Base-by-base conservation (phyloP, 345 rosid species). In the Ceriops tagal region DNA sequence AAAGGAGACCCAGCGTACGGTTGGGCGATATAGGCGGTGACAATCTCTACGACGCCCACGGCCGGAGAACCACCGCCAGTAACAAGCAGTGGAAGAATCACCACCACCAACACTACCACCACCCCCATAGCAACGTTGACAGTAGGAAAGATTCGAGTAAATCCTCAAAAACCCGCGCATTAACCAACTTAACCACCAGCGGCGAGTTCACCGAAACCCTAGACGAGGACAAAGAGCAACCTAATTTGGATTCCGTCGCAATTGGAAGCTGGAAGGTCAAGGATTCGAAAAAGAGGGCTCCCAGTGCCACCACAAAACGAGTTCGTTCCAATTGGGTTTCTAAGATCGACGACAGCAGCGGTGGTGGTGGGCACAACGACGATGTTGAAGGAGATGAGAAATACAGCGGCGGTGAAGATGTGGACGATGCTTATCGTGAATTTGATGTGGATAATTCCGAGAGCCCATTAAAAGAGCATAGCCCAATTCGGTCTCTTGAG, bases 21-120 rank as follows among this genome's bases (percentile, higher is more conserved):
- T 77, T 92, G 58, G 98, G 98, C 9, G 98, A 92, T 21, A 88
- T 92, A 68, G 98, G 98, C 58, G 96, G 93, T 15, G 89, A 88
- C 74, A 89, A 81, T 71, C 65, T 85, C 52, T 84, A 82, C 76
- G 95, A 90, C 46, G 71, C 46, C 55, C 84, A 82, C 13, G 56
- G 57, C n/a, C 85, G 93, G 55, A 73, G 89, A 66, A 61, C 78
- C 61, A 66, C 69, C 27, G 52, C 21, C 37, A 31, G 4, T 60
- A 72, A 53, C 72, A 84, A 77, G 58, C 86, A 73, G 28, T 77
- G 76, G 80, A 79, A 71, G 26, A 55, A 61, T 19, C 67, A 63
- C n/a, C 70, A 71, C 34, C 59, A 61, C 21, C 67, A 62, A 15
- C 69, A 71, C 34, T n/a, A 20, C 10, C 61, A 47, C 21, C 27